These are phyloP conservation scores for Talaromyces stipitatus DNA, from an alignment of 495 filamentous ascomycete species.

Conservation along the genomic window DNA sequence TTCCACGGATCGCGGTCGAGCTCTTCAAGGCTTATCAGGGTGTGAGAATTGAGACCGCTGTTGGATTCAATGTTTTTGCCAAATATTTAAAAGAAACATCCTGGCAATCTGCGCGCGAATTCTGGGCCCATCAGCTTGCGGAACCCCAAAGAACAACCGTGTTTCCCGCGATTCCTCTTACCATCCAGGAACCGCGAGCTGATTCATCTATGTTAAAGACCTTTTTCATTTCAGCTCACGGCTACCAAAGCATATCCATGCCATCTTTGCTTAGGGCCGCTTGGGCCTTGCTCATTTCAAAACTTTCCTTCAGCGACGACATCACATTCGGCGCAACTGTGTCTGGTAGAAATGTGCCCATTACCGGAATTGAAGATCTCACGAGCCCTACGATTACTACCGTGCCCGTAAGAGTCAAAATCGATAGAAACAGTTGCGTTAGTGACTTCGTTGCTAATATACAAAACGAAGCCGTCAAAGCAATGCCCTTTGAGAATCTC, in stretches of 20 bases:
- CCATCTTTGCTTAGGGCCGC: conserved; percentile 19
- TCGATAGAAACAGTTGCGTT: conserved; percentile 17
- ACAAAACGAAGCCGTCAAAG: conserved; percentile 20
- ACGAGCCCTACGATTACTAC: conserved; percentile 36
- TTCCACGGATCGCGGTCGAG: conserved; percentile 16
- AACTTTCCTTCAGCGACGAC: conserved; percentile 21
- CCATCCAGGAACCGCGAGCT: too few species aligned
- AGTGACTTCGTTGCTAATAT: conserved; percentile 25
- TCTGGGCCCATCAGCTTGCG: too few species aligned
- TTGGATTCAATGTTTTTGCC: too few species aligned
- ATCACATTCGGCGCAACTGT: conserved; percentile 27
- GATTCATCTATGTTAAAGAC: too few species aligned
- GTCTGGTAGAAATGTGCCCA: conserved; percentile 26
- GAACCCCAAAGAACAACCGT: too few species aligned
- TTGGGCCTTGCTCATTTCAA: conserved; percentile 27
- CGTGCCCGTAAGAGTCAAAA: conserved; percentile 41
- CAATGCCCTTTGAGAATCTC: conserved; percentile 33
- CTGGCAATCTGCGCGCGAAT: too few species aligned
- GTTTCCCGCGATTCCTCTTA: too few species aligned
- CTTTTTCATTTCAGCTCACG: too few species aligned
- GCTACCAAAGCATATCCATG: too few species aligned
- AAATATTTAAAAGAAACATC: too few species aligned
- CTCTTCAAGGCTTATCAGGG: too few species aligned
- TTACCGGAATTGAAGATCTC: conserved; percentile 24
- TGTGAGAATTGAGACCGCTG: too few species aligned